A percentile compares a stretch with the other conserved stretches of the same genome.
Conservation (phyloP, 257 asterid genomes). For the Schizonepeta tenuifolia region DNA sequence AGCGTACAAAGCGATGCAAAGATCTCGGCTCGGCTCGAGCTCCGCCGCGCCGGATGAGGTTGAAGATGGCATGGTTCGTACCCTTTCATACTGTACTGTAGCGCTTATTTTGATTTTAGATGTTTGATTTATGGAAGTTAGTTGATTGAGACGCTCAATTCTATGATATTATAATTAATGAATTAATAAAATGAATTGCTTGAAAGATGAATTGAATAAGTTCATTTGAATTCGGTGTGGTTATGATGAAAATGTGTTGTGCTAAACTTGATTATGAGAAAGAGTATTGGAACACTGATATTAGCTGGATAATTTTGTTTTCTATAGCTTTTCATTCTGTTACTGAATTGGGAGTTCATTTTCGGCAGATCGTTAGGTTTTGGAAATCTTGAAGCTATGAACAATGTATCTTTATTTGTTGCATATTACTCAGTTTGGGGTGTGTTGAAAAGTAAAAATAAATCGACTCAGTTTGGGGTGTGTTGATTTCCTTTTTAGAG, state of each 20-base stretch:
- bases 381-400: slow-evolving; percentile 11
- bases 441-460: neutral
- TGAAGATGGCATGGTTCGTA: slow-evolving; percentile 92
- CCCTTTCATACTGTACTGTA: slow-evolving; percentile 56
- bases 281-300: neutral
- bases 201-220: neutral
- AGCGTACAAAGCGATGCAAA: slow-evolving; percentile 89
- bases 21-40: slow-evolving; percentile 75
- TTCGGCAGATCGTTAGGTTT: neutral
- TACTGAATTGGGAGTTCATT: slow-evolving; percentile 8
- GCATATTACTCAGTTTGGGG: neutral
- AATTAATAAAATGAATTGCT: neutral
- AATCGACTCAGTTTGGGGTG: neutral
- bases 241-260: slow-evolving; percentile 21
- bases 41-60: slow-evolving; percentile 71
- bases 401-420: slow-evolving; percentile 4
- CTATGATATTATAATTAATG: slow-evolving; percentile 1
- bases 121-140: slow-evolving; percentile 8
- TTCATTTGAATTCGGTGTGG: neutral
- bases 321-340: slow-evolving; percentile 1
- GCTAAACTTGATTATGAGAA: slow-evolving; percentile 19
- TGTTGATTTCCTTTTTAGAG: neutral
- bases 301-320: neutral
- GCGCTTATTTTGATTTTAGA: neutral
- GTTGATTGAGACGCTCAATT: slow-evolving; percentile 9